Percentiles rank a stretch among this genome's conserved stretches.
These are phyloP conservation scores for Blastobotrys proliferans DNA, from an alignment of 1,139 yeast genomes.

Conservation along the genomic window DNA sequence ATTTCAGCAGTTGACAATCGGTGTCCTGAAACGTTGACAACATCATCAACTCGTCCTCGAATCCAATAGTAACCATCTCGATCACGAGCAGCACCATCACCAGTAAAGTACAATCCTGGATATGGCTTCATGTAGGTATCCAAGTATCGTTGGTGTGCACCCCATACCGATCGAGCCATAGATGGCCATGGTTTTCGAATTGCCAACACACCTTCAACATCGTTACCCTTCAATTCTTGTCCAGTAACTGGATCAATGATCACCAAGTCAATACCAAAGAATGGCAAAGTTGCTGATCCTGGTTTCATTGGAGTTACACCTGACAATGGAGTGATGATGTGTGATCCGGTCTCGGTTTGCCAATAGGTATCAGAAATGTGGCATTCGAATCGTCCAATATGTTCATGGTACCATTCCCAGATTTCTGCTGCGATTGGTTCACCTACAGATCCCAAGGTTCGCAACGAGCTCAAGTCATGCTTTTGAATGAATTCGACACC, in stretches of 20 bases:
- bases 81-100: slow-evolving; percentile 98
- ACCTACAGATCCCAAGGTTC: slow-evolving; percentile 97
- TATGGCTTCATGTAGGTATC: slow-evolving; percentile 94
- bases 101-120: slow-evolving; percentile 96
- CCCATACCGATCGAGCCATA: slow-evolving; percentile 95
- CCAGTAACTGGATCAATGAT: slow-evolving; percentile 93
- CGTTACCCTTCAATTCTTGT: slow-evolving; percentile 76
- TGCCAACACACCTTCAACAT: slow-evolving; percentile 95
- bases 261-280: slow-evolving; percentile 88
- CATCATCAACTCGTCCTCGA: slow-evolving; percentile 98
- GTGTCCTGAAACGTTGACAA: slow-evolving; percentile 96
- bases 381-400: slow-evolving; percentile 85
- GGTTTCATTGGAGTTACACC: slow-evolving; percentile 96
- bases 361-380: slow-evolving; percentile 92
- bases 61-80: slow-evolving; percentile 98
- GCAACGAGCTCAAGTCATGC: slow-evolving; percentile 83
- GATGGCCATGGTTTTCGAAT: slow-evolving; percentile 93
- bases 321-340: slow-evolving; percentile 90
- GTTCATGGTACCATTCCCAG: slow-evolving; percentile 97
- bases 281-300: slow-evolving; percentile 94
- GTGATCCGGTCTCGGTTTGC: slow-evolving; percentile 99
- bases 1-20: slow-evolving; percentile 96
- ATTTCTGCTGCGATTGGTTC: slow-evolving; percentile 98
- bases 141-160: slow-evolving; percentile 81
- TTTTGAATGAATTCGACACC: slow-evolving; percentile 88